A percentile compares a stretch with the other conserved stretches of the same genome.
Evolutionary conservation across 2,329 filamentous ascomycete genomes (phyloP).

Genomic region (Myriangium duriaei): DNA sequence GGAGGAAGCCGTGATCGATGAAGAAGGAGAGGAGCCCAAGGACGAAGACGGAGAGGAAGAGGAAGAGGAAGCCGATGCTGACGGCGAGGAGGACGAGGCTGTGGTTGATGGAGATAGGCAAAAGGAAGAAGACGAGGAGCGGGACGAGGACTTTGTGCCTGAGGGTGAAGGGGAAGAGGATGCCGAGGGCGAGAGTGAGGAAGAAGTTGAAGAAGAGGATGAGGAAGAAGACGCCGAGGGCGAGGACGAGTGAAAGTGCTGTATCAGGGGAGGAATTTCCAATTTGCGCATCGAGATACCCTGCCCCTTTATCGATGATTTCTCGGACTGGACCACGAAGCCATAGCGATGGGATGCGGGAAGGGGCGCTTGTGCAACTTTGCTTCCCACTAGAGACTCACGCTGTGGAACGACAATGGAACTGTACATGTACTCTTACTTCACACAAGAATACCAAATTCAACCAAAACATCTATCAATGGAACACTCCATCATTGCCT

Average conservation of each 20-base stretch:
- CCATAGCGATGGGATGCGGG: too few relatives aligned
- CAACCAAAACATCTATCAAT: too few relatives aligned
- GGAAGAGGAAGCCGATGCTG: constrained; percentile 15
- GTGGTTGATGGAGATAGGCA: constrained; percentile 5
- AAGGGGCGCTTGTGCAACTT: too few relatives aligned
- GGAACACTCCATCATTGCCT: too few relatives aligned
- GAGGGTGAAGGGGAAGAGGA: constrained; percentile 10
- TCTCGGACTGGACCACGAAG: too few relatives aligned
- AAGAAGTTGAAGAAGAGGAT: constrained; percentile 13
- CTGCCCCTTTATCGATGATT: too few relatives aligned
- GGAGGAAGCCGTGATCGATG: constrained; percentile 20
- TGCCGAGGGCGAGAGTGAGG: constrained; percentile 4
- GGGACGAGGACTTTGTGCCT: constrained; percentile 11
- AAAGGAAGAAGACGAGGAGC: constrained; percentile 4
- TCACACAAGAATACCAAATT: too few relatives aligned
- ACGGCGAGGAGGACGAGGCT: constrained; percentile 13
- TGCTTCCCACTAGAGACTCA: too few relatives aligned
- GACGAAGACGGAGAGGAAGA: constrained; percentile 14
- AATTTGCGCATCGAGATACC: too few relatives aligned
- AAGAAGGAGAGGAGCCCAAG: constrained; percentile 16
- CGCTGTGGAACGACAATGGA: too few relatives aligned
- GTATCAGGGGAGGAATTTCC: constrained; percentile 5
- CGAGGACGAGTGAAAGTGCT: constrained; percentile 11
- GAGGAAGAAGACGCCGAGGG: constrained; percentile 16
- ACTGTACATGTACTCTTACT: too few relatives aligned